A percentile compares a stretch with the other conserved stretches of the same genome.
These are phyloP conservation scores for Neonectria neomacrospora DNA, from an alignment of 2,329 filamentous ascomycete genomes.

Conservation along the genomic window DNA sequence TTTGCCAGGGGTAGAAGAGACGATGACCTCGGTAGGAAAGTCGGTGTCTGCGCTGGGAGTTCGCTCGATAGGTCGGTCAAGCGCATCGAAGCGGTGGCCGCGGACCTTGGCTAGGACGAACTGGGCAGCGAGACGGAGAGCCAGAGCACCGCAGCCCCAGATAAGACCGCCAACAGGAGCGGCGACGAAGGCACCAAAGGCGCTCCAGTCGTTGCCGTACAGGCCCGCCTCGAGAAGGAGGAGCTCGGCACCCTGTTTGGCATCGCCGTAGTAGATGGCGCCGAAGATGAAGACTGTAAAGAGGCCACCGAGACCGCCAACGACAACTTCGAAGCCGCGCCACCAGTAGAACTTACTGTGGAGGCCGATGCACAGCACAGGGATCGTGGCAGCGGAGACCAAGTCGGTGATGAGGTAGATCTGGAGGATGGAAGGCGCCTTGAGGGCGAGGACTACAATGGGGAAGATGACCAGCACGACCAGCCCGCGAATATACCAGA, in stretches of 20 bases:
- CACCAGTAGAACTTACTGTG: slow-evolving; percentile 78
- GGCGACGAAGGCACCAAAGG: slow-evolving; percentile 84
- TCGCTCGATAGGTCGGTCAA: slow-evolving; percentile 64
- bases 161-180: slow-evolving; percentile 80
- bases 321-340: slow-evolving; percentile 83
- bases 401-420: slow-evolving; percentile 87
- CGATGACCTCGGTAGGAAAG: slow-evolving; percentile 37
- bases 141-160: slow-evolving; percentile 74
- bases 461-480: slow-evolving; percentile 81
- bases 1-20: slow-evolving; percentile 58
- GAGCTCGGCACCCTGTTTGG: slow-evolving; percentile 70
- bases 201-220: slow-evolving; percentile 82
- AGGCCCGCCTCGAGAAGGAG: slow-evolving; percentile 78
- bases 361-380: slow-evolving; percentile 79
- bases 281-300: slow-evolving; percentile 86
- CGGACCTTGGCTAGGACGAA: slow-evolving; percentile 66
- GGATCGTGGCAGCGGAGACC: slow-evolving; percentile 79
- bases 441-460: slow-evolving; percentile 77
- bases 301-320: slow-evolving; percentile 81
- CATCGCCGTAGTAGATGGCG: slow-evolving; percentile 78
- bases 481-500: slow-evolving; percentile 76
- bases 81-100: slow-evolving; percentile 73
- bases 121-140: slow-evolving; percentile 67
- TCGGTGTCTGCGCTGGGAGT: slow-evolving; percentile 47
- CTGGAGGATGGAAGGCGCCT: slow-evolving; percentile 78